These are phyloP conservation scores for Cladophialophora immunda DNA, from an alignment of 2,329 filamentous ascomycete genomes.

Conservation along the genomic window DNA sequence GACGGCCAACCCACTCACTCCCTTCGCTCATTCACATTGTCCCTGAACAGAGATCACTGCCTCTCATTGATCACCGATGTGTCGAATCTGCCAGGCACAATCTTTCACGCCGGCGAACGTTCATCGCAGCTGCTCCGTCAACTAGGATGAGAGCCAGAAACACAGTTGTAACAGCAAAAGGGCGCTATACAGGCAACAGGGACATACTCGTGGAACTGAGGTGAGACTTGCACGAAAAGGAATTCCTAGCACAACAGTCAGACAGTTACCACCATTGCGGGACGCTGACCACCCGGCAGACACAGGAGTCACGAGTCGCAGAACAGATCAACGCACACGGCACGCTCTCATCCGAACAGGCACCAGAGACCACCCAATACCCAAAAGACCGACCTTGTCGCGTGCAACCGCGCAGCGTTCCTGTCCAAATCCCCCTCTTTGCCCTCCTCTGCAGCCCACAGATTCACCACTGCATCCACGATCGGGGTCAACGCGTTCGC, in stretches of 20 bases:
- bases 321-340: background rate
- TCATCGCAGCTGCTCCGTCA: background rate
- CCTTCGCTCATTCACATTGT: background rate
- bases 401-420: slow-evolving; percentile 28
- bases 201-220: background rate
- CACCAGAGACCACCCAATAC: slow-evolving; percentile 31
- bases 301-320: background rate
- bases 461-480: slow-evolving; percentile 31
- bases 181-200: background rate
- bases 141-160: background rate
- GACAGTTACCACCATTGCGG: background rate
- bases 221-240: background rate
- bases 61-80: background rate
- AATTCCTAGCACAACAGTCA: background rate
- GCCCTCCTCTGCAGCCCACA: slow-evolving; percentile 12
- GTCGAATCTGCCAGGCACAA: background rate
- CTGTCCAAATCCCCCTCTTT: slow-evolving; percentile 11
- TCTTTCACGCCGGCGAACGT: background rate
- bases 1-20: too few relatives aligned
- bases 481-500: slow-evolving; percentile 26
- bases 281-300: background rate
- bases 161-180: background rate
- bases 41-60: background rate
- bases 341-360: slow-evolving; percentile 21
- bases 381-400: slow-evolving; percentile 25